Evolutionary conservation across 2,329 filamentous ascomycete species (phyloP), one percentile per base, ranked within the genome.

Genomic region (Beauveria medogensis): DNA sequence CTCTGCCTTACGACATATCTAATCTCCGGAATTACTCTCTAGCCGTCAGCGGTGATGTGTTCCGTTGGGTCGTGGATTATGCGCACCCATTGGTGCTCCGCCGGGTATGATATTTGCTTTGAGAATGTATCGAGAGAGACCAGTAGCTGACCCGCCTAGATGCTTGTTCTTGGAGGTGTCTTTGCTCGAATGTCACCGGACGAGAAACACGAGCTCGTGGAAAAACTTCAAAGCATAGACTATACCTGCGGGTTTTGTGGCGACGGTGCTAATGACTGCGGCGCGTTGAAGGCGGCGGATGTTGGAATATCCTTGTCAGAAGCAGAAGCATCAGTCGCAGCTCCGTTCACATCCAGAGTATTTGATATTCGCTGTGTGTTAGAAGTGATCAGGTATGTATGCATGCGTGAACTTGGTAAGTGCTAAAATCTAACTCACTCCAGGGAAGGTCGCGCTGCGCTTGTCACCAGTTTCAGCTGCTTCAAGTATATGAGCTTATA

Each of bases 401-500:
- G n/a, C 22, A 20, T 10, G 1, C 20, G n/a, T 24, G 2, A 18
- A 44, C 9, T 30, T n/a, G 5, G 26, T 12, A 24, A 18, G 3
- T 41, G 5, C 14, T 43, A 12, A 9, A 46, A 8, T 47, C 67
- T 74, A 64, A 74, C 64, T 14, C 20, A 1, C 20, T 43, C 47
- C 41, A 87, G 92, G 66, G 94, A 99, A 78, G 94, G 94, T 22
- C 87, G 95, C 64, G 93, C 93, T 22, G 91, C 95, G 40, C 82
- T 99, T 40, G 92, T 97, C n/a, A 99, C 94, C 14, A 96, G 92
- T 74, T 99, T 99, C 78, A 95, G 91, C 77, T 99, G 94, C 78
- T 99, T 99, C 82, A 99, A 97, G 78, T 99, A 96, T 76, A 99
- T 99, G 95, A 95, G 90, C 68, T 77, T 99, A 65, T 99, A 99